Conservation (phyloP, 805 yeast species). For the Lipomyces orientalis region DNA sequence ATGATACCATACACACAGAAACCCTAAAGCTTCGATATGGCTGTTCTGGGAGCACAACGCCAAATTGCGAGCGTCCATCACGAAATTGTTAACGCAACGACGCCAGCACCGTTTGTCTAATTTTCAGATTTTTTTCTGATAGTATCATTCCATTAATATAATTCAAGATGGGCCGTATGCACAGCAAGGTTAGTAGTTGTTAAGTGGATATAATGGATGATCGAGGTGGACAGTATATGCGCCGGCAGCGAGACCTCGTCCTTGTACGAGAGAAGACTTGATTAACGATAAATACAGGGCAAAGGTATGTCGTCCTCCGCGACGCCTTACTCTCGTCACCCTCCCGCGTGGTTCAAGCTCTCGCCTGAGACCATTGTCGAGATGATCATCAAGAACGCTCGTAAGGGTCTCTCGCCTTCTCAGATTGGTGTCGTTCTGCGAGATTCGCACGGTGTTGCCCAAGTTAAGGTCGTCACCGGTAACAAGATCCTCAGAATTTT, state of each 20-base stretch:
- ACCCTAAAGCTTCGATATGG: too few species aligned
- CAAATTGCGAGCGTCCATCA: background rate
- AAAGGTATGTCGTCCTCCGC: slow-evolving; percentile 99
- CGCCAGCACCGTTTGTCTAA: background rate
- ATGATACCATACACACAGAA: too few species aligned
- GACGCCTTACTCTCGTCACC: slow-evolving; percentile 97
- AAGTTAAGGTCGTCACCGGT: slow-evolving; percentile 89
- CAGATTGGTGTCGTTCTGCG: slow-evolving; percentile 99
- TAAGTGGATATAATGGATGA: background rate
- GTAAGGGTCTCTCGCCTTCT: slow-evolving; percentile 99
- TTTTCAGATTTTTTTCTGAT: background rate
- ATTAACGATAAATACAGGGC: slow-evolving; percentile 57
- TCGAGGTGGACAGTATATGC: background rate
- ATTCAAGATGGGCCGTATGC: slow-evolving; percentile 97
- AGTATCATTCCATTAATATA: slow-evolving; percentile 42
- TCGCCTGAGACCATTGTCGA: slow-evolving; percentile 94
- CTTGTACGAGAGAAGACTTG: background rate
- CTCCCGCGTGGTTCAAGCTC: slow-evolving; percentile 99
- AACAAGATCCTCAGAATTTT: slow-evolving; percentile 98
- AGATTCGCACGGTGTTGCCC: slow-evolving; percentile 99
- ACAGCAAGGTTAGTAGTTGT: slow-evolving; percentile 64
- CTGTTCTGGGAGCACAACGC: too few species aligned
- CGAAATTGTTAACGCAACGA: background rate
- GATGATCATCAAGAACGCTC: slow-evolving; percentile 98
- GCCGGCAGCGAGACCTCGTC: background rate